Conservation (phyloP, 345 rosid species). For the Populus alba region DNA sequence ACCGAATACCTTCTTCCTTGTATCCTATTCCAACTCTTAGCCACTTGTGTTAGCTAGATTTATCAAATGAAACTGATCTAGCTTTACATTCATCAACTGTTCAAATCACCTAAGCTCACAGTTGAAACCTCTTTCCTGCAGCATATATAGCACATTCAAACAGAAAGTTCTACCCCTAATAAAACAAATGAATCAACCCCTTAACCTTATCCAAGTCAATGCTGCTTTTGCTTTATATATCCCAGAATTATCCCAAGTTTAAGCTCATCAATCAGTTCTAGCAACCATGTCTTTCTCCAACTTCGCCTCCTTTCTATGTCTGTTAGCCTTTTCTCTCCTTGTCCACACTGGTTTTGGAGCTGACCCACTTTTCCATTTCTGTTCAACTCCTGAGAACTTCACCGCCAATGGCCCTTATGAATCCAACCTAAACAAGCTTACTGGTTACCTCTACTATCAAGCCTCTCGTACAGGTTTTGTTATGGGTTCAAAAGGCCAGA, state of each 20-base stretch:
- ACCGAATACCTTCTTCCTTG: too few relatives aligned
- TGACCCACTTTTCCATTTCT: slow-evolving; percentile 42
- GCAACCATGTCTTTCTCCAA: slow-evolving; percentile 23
- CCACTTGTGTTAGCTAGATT: too few relatives aligned
- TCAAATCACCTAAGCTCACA: too few relatives aligned
- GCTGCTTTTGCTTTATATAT: neutral
- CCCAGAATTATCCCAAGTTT: neutral
- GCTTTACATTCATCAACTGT: too few relatives aligned
- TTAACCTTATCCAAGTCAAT: neutral
- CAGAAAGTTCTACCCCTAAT: neutral
- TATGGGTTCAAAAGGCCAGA: slow-evolving; percentile 12
- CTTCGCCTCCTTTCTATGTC: neutral
- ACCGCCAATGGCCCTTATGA: slow-evolving; percentile 30
- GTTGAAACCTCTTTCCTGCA: neutral
- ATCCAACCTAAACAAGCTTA: slow-evolving; percentile 33
- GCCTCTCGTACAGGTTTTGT: slow-evolving; percentile 35
- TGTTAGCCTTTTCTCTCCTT: slow-evolving; percentile 21
- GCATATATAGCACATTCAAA: neutral
- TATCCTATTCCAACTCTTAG: too few relatives aligned
- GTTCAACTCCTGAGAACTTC: slow-evolving; percentile 39
- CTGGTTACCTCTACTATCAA: slow-evolving; percentile 11
- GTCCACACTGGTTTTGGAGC: slow-evolving; percentile 27
- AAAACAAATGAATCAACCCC: neutral
- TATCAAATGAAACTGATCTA: too few relatives aligned
- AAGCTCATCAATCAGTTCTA: neutral